Base-by-base conservation (phyloP, 805 yeast genomes). In the Kurtzmaniella fragi region DNA sequence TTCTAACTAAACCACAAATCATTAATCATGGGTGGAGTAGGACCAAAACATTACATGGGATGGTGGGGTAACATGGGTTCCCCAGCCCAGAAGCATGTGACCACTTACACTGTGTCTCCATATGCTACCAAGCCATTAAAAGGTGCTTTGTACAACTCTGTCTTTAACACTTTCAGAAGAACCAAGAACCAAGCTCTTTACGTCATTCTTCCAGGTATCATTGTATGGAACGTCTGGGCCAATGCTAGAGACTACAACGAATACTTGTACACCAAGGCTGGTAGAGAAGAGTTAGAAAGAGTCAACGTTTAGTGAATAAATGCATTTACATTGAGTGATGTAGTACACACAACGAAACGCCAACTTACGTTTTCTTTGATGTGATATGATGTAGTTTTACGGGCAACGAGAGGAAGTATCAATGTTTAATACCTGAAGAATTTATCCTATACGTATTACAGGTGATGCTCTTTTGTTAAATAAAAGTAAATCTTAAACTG, bases 21-120 rank as follows among this genome's bases (percentile, higher is more conserved):
- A 5, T 34, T 28, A 27, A 37, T 16, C 34, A 82, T 82, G 88
- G 84, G 77, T 61, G 86, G 83, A 59, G 62, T 83, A 62, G 77
- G 78, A 54, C 81, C 82, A 54, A 78, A 76, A 54, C 61, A 88
- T 58, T 89, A 84, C 60, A 82, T 86, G 91, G 97, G 97, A 54
- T 89, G 96, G 96, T 89, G 97, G 97, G 97, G 97, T 61, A 66
- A 74, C 71, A 67, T 89, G 61, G 95, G 95, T 60, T 76, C 85
- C 66, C 90, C 93, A 62, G 77, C 77, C 54, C 95, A 87, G 73
- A 86, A 86, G 67, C 83, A 87, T 71, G 73, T 84, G 49, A 84
- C 91, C 46, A 77, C 84, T 44, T 93, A 91, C 76, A 74, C 96
- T 41, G 89, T 93, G 48, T 85, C 99, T 49, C 95, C 96, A 46